phyloP scores from a whole-genome alignment of 495 filamentous ascomycete genomes.

The Xylaria castorea region DNA sequence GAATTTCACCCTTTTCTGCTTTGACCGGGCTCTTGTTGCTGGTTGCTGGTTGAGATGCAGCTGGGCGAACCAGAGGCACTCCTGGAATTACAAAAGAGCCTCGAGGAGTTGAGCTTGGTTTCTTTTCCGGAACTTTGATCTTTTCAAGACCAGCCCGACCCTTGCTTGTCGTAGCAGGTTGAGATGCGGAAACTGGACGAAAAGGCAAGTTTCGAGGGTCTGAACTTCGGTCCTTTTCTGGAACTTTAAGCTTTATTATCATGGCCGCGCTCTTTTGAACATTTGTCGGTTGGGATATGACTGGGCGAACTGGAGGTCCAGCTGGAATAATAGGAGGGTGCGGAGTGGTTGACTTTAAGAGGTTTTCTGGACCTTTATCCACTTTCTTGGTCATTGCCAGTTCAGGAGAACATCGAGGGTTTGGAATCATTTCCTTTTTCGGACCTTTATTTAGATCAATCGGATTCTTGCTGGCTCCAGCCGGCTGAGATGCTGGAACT shows the following conservation, averaged over 20 bases:
- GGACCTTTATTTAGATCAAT: not conserved
- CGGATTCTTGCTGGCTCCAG: not conserved
- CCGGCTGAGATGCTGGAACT: not conserved
- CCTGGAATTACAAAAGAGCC: not conserved
- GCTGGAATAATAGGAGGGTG: not conserved
- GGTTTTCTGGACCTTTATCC: not conserved
- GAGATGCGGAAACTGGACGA: not conserved
- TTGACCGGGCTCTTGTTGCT: not conserved
- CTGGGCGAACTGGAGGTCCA: not conserved
- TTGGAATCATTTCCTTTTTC: not conserved
- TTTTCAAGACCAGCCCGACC: not conserved
- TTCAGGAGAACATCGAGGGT: not conserved
- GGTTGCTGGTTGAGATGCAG: not conserved
- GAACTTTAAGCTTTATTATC: not conserved
- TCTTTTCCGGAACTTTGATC: not conserved
- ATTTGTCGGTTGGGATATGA: not conserved
- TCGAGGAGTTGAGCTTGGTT: not conserved
- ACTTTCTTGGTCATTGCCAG: not conserved
- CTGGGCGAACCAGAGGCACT: not conserved
- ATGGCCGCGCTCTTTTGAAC: not conserved
- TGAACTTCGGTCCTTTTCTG: not conserved
- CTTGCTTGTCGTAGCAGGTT: not conserved
- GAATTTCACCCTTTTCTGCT: not conserved
- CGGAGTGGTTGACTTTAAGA: not conserved
- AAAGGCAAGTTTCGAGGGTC: not conserved